These are phyloP conservation scores for Trypethelium eluteriae DNA, from an alignment of 495 filamentous ascomycete species.

Conservation along the genomic window DNA sequence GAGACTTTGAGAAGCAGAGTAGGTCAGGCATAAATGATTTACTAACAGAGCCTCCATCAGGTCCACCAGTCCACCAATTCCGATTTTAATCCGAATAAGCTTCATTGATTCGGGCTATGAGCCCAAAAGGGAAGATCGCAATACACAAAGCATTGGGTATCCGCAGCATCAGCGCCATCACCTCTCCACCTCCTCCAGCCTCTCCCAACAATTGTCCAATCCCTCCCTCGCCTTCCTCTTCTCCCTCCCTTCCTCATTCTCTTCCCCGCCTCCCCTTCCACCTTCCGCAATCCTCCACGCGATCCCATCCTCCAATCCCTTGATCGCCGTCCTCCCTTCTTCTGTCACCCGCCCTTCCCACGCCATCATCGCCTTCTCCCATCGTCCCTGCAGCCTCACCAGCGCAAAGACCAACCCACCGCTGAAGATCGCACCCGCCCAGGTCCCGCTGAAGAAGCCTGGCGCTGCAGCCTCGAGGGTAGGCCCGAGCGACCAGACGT, in stretches of 20 bases:
- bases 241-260: slow-evolving; percentile 37
- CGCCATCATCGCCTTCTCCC: slow-evolving; percentile 60
- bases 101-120: too few relatives aligned
- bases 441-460: not conserved
- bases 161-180: not conserved
- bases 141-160: not conserved
- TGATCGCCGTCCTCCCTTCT: slow-evolving; percentile 65
- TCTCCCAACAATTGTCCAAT: slow-evolving; percentile 42
- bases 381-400: slow-evolving; percentile 65
- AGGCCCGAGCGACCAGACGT: slow-evolving; percentile 49
- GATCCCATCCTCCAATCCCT: slow-evolving; percentile 58
- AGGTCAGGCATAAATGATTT: too few relatives aligned
- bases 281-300: slow-evolving; percentile 49
- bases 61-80: too few relatives aligned
- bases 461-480: slow-evolving; percentile 50
- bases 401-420: slow-evolving; percentile 68
- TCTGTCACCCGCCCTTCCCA: slow-evolving; percentile 77
- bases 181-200: slow-evolving; percentile 39
- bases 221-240: slow-evolving; percentile 36
- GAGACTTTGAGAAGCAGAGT: too few relatives aligned
- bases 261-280: slow-evolving; percentile 30
- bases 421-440: slow-evolving; percentile 66
- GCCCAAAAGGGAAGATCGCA: too few relatives aligned
- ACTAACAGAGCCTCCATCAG: too few relatives aligned
- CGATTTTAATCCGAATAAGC: too few relatives aligned